Evolutionary conservation across 176 grass and related monocot genomes (phyloP), one percentile per base, ranked within the genome.

Genomic region (Bothriochloa decipiens): DNA sequence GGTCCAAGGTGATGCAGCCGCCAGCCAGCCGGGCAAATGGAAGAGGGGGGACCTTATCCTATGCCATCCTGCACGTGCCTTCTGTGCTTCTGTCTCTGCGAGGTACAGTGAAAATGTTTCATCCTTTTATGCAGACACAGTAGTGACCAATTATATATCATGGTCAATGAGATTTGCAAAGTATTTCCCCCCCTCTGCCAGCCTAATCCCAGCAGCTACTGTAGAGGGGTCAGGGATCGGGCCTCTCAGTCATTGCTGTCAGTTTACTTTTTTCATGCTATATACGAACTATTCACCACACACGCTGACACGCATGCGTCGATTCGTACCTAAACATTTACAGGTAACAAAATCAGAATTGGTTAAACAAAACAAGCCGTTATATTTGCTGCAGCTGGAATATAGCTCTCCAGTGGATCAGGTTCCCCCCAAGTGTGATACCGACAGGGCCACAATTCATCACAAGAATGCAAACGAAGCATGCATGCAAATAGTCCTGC

Each of bases 1-100:
- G 42, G 43, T 81, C 45, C 64, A 69, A 52, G 17, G 76, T 69
- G 72, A 25, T 69, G 72, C 70, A 73, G 70, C 70, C 23, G 29
- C 29, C 29, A 32, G 29, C 29, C 29, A 32, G 29, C 29, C 29
- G 29, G 29, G n/a, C n/a, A n/a, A n/a, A n/a, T n/a, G n/a, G n/a
- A n/a, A n/a, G n/a, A 1, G 29, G 29, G 2, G 29, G 53, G 18
- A 58, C 20, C 53, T 61, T 42, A 70, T 76, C 42, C 22, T 60
- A 23, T 60, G 55, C 2, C 53, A n/a, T 58, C 20, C 20, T 58
- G 20, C 53, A 58, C 53, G 55, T 60, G 55, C 55, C 10, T n/a
- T 57, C 53, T 57, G 50, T 20, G 50, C 50, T 53, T 53, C 50
- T 55, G 52, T 58, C 20, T 58, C 53, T n/a, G 20, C 20, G 18